phyloP scores from a whole-genome alignment of 169 alveolate species.

The Plasmodium yoelii region DNA sequence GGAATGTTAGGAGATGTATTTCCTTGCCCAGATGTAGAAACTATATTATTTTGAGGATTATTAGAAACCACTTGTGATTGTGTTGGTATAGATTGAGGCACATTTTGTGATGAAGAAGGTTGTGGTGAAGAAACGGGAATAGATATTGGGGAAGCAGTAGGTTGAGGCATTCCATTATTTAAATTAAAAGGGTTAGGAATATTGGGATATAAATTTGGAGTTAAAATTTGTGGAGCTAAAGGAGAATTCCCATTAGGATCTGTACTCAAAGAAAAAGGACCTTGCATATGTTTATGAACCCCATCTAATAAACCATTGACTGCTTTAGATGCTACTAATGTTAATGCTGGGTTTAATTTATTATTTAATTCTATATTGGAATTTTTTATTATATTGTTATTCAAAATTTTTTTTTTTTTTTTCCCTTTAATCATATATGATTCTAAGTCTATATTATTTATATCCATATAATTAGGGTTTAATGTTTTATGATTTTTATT shows the following conservation, averaged over 20 bases:
- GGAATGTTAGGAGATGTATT: constrained; percentile 1
- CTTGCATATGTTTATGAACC: constrained; percentile 67
- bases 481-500: too few species aligned
- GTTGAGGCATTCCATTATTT: constrained; percentile 22
- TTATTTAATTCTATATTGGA: constrained; percentile 45
- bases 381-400: constrained; percentile 27
- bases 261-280: constrained; percentile 25
- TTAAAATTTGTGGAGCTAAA: constrained; percentile 24
- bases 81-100: constrained; percentile 4
- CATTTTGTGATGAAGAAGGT: neutral
- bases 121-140: constrained; percentile 1
- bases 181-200: constrained; percentile 21
- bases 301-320: constrained; percentile 65
- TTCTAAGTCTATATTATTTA: neutral
- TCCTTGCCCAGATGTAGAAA: neutral
- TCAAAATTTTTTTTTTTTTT: neutral
- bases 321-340: constrained; percentile 56
- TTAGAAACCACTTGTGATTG: neutral
- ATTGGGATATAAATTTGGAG: constrained; percentile 50
- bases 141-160: constrained; percentile 12
- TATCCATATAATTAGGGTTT: too few species aligned
- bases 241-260: constrained; percentile 49
- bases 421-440: constrained; percentile 26
- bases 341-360: constrained; percentile 36
- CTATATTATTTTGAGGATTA: neutral